These are phyloP conservation scores for Alnus glutinosa DNA, from an alignment of 306 rosid species.

Conservation along the genomic window DNA sequence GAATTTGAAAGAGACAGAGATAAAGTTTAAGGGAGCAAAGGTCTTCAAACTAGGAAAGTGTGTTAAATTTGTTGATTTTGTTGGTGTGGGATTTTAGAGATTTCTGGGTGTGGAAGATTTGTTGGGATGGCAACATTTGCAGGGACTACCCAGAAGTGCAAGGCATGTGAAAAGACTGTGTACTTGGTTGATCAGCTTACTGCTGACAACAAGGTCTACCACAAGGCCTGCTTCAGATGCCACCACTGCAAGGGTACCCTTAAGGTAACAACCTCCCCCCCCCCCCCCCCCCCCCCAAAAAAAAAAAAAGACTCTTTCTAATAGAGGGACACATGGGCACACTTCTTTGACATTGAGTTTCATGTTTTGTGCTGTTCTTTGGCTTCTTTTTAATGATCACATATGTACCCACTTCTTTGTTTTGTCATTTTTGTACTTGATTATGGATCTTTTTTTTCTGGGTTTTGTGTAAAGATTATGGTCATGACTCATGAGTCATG, in stretches of 20 bases:
- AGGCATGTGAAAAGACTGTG: slow-evolving; percentile 87
- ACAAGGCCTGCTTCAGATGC: slow-evolving; percentile 90
- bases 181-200: slow-evolving; percentile 86
- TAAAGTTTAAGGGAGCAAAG: slow-evolving; percentile 4
- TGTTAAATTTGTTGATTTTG: background rate
- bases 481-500: slow-evolving; percentile 16
- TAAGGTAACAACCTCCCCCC: slow-evolving; percentile 45
- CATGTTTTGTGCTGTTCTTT: slow-evolving; percentile 10
- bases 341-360: background rate
- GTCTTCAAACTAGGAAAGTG: slow-evolving; percentile 1
- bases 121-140: slow-evolving; percentile 71
- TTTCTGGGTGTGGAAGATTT: slow-evolving; percentile 9
- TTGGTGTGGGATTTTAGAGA: slow-evolving; percentile 22
- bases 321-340: background rate
- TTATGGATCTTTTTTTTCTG: slow-evolving; percentile 6
- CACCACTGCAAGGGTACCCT: slow-evolving; percentile 98
- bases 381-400: slow-evolving; percentile 4
- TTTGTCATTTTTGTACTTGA: slow-evolving; percentile 8
- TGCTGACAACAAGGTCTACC: slow-evolving; percentile 82
- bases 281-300: background rate
- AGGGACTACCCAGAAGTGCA: slow-evolving; percentile 95
- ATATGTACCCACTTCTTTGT: background rate
- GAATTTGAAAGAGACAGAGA: slow-evolving; percentile 15
- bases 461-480: slow-evolving; percentile 16
- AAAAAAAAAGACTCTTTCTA: background rate